Evolutionary conservation across 768 basidiomycete species (phyloP).

Genomic region (Chalciporus piperatus): DNA sequence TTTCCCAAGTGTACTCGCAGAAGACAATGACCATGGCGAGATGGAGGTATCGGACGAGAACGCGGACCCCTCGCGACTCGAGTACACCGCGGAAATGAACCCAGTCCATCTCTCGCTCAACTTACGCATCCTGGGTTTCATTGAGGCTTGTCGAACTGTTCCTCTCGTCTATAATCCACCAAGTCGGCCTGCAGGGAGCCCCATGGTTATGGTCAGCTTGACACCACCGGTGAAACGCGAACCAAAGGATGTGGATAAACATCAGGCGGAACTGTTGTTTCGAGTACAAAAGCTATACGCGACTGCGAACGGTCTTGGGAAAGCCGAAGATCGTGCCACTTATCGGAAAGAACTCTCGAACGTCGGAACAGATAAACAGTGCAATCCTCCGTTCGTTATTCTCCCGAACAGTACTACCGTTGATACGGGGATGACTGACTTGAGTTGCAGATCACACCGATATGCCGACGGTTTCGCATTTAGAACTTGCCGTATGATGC

Average conservation of each 20-base stretch:
- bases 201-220: slow-evolving; percentile 5
- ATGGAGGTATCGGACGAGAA: slow-evolving; percentile 22
- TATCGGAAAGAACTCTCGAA: no score
- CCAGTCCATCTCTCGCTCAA: slow-evolving; percentile 80
- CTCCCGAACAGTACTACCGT: no score
- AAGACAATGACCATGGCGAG: slow-evolving; percentile 12
- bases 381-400: no score
- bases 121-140: slow-evolving; percentile 83
- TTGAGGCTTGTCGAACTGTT: slow-evolving; percentile 81
- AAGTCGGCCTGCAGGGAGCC: slow-evolving; percentile 6
- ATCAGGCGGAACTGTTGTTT: slow-evolving; percentile 49
- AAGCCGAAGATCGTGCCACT: slow-evolving; percentile 57
- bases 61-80: slow-evolving; percentile 33
- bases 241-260: slow-evolving; percentile 34
- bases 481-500: no score
- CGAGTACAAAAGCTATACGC: slow-evolving; percentile 67
- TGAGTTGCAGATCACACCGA: no score
- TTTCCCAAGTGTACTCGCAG: slow-evolving; percentile 69
- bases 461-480: no score
- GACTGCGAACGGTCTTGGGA: slow-evolving; percentile 53
- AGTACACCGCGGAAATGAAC: slow-evolving; percentile 59
- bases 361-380: no score
- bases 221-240: slow-evolving; percentile 9
- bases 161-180: no score
- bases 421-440: no score